A percentile compares a stretch with the other conserved stretches of the same genome.
These are phyloP conservation scores for Penicillium taxi DNA, from an alignment of 495 filamentous ascomycete species.

Conservation along the genomic window DNA sequence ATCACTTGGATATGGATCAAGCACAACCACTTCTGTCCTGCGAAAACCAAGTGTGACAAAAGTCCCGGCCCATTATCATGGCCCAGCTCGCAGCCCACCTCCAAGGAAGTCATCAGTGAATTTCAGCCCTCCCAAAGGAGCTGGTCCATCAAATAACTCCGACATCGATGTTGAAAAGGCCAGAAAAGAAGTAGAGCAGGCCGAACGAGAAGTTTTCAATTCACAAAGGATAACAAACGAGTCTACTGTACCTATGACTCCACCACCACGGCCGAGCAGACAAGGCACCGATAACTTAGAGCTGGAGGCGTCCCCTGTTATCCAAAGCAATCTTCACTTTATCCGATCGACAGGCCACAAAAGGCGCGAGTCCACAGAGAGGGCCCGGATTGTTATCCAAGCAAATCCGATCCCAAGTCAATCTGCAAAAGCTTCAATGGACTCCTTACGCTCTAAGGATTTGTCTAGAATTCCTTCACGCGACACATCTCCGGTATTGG, in stretches of 20 bases:
- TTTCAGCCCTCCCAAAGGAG: slow-evolving; percentile 22
- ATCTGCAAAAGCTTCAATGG: slow-evolving; percentile 30
- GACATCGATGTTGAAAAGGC: slow-evolving; percentile 19
- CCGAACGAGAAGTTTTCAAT: slow-evolving; percentile 18
- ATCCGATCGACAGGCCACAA: slow-evolving; percentile 35
- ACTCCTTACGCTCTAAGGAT: slow-evolving; percentile 30
- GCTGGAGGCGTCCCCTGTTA: slow-evolving; percentile 55
- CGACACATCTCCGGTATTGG: slow-evolving; percentile 28
- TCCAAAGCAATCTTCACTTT: slow-evolving; percentile 66
- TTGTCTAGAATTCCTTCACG: slow-evolving; percentile 34
- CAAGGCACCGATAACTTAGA: slow-evolving; percentile 66
- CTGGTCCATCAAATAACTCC: slow-evolving; percentile 10
- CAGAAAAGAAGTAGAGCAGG: slow-evolving; percentile 19
- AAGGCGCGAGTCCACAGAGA: slow-evolving; percentile 36
- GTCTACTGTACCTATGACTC: slow-evolving; percentile 9
- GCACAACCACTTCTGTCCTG: background rate
- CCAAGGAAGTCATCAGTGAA: slow-evolving; percentile 57
- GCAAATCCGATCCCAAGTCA: slow-evolving; percentile 10
- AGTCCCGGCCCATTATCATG: slow-evolving; percentile 2
- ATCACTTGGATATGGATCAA: slow-evolving; percentile 2
- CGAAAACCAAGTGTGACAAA: slow-evolving; percentile 1
- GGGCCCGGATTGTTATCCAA: slow-evolving; percentile 6
- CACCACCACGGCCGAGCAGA: slow-evolving; percentile 61
- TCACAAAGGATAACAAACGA: slow-evolving; percentile 3
- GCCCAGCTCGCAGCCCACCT: slow-evolving; percentile 53